Evolutionary conservation across 2,329 filamentous ascomycete species (phyloP), one percentile per base, ranked within the genome.

Genomic region (Coniella lustricola): DNA sequence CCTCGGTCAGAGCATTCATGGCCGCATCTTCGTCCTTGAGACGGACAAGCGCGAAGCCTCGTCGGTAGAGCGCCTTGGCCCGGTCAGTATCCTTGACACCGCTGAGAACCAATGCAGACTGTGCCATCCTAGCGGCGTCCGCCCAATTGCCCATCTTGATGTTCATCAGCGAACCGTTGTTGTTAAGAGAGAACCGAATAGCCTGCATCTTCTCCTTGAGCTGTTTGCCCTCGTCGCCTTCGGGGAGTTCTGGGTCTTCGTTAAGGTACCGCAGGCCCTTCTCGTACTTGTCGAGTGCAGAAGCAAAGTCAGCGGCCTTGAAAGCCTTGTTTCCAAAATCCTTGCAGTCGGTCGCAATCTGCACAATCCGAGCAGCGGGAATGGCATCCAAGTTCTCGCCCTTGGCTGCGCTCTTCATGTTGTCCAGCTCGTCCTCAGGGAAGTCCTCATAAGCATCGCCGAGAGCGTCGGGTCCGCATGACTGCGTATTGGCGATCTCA

Each of bases 391-490:
- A 25, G 18, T 38, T 41, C 41, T 76, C 72, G 54, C 74, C 60
- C 54, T 39, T 48, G 51, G 54, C 57, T 13, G 18, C 43, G 4
- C 16, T 21, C 21, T 51, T 45, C 9, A 44, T 21, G 41, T 57
- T 57, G 18, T 69, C 64, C 17, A 64, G 67, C 59, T 84, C 81
- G 69, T 98, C 93, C 64, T 96, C 90, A 31, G 93, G 93, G 69
- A 87, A 97, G 65, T 97, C 93, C 71, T 97, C 91, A 70, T 94
- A 96, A 5, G 82, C 78, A 70, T 98, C 93, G 55, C 93, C 93
- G 13, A 87, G 88, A 46, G 79, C 73, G 64, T 97, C 91, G 49
- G 87, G 77, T 69, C 86, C 88, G 59, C 81, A 56, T 46, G 79
- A 80, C 55, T 81, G 81, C 48, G 79, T 71, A 18, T 81, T 73